Percentiles rank a stretch among this genome's conserved stretches.
Conservation (phyloP, 2,329 filamentous ascomycete species). For the Rasamsonia emersonii region DNA sequence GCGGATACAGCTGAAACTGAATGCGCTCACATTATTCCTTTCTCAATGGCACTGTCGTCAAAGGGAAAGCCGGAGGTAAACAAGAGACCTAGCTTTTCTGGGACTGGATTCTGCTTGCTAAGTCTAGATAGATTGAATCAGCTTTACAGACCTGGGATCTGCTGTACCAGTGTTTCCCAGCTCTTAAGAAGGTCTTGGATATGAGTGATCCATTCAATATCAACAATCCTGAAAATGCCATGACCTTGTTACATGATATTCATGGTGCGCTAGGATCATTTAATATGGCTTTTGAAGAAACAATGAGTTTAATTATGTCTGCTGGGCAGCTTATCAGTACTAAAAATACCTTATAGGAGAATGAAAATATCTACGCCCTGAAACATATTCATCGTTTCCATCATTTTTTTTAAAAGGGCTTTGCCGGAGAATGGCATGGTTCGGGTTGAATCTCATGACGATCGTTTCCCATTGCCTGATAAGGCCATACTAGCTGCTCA, state of each 20-base stretch:
- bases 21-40: too few species aligned
- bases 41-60: too few species aligned
- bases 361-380: not conserved
- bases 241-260: not conserved
- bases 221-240: constrained; percentile 1
- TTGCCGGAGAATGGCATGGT: too few species aligned
- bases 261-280: too few species aligned
- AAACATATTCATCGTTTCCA: not conserved
- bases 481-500: not conserved
- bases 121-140: too few species aligned
- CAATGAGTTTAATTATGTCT: constrained; percentile 1
- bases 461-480: not conserved
- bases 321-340: not conserved
- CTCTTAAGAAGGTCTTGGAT: not conserved
- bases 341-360: not conserved
- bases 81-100: too few species aligned
- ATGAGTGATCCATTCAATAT: not conserved
- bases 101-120: too few species aligned
- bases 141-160: not conserved
- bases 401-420: not conserved
- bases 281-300: constrained; percentile 1
- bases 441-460: not conserved
- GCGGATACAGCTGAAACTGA: too few species aligned
- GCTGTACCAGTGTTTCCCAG: not conserved
- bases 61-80: too few species aligned